These are phyloP conservation scores for Caloboletus inedulis DNA, from an alignment of 1,284 basidiomycete genomes.

Conservation along the genomic window DNA sequence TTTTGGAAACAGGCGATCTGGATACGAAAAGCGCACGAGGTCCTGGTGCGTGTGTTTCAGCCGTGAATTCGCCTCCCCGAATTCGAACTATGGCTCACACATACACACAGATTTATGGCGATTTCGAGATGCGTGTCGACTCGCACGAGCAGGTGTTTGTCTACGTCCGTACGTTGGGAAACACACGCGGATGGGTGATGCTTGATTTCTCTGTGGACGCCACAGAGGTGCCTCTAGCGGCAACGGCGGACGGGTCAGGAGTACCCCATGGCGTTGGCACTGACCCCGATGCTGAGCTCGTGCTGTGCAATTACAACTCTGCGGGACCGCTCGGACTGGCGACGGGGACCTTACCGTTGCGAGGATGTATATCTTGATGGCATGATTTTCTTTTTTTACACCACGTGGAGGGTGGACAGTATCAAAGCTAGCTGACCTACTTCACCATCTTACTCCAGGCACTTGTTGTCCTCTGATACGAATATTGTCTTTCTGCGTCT, in stretches of 20 bases:
- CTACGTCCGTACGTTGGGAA: constrained; percentile 46
- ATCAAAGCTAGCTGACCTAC: not conserved
- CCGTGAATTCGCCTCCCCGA: too few species aligned
- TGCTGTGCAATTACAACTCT: constrained; percentile 32
- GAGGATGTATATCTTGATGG: too few species aligned
- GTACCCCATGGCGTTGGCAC: too few species aligned
- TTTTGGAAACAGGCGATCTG: constrained; percentile 60
- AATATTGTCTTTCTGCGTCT: not conserved
- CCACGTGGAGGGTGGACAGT: not conserved
- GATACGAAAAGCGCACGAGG: constrained; percentile 51
- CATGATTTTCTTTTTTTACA: too few species aligned
- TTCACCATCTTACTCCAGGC: not conserved
- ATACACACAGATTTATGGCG: too few species aligned
- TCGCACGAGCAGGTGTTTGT: constrained; percentile 54
- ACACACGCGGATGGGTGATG: constrained; percentile 40
- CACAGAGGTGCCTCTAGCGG: too few species aligned
- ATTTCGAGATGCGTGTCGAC: constrained; percentile 16
- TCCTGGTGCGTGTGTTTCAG: constrained; percentile 31
- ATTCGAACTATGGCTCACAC: too few species aligned
- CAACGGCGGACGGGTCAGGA: not conserved
- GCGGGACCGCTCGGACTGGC: not conserved
- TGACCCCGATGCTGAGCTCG: constrained; percentile 11
- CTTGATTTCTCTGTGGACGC: constrained; percentile 50
- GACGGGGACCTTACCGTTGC: constrained; percentile 17
- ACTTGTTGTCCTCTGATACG: not conserved